Evolutionary conservation across 2,329 filamentous ascomycete genomes (phyloP), one percentile per base, ranked within the genome.

Genomic region (Trichoderma sp.): DNA sequence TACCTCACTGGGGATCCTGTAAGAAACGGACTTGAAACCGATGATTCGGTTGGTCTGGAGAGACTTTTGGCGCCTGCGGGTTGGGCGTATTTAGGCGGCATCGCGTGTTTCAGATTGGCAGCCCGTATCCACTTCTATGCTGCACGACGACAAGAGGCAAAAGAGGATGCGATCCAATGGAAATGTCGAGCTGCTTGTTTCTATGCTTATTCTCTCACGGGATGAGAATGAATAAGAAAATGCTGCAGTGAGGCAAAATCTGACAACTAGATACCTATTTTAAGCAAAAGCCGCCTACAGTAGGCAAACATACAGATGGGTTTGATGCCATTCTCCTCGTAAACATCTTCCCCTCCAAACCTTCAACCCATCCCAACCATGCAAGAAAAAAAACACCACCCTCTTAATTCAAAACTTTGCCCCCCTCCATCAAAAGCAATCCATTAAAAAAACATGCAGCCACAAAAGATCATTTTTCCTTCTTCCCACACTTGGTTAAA

Each of bases 81-180:
- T 43, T 43, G 39, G 39, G 39, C 39, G 39, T 43, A 43, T n/a
- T 53, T 53, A 20, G 57, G 57, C 30, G 20, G 30, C 32, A 59
- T 62, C 32, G 32, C 30, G 43, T 32, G 68, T 70, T 70, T 70
- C 68, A 70, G 68, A 70, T 26, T 58, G 6, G 15, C 55, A 34
- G 36, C 68, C 68, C 13, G 68, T 28, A 70, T 70, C 23, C 59
- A 65, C 68, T 28, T 8, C n/a, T 43, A 64, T n/a, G 34, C 34
- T 63, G 59, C 59, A 63, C 36, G 15, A 62, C 58, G 32, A 34
- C 32, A 23, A 23, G n/a, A 26, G 8, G 6, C 39, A 26, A 26
- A 26, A 62, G 13, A 17, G 43, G 15, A 13, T 8, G 4, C 8
- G 15, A 13, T 23, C 47, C 63, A 66, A 55, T 66, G 17, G 39